Percentiles rank a stretch among this genome's conserved stretches.
Conservation (phyloP, 208 protist species). For the Crithidia fasciculata region DNA sequence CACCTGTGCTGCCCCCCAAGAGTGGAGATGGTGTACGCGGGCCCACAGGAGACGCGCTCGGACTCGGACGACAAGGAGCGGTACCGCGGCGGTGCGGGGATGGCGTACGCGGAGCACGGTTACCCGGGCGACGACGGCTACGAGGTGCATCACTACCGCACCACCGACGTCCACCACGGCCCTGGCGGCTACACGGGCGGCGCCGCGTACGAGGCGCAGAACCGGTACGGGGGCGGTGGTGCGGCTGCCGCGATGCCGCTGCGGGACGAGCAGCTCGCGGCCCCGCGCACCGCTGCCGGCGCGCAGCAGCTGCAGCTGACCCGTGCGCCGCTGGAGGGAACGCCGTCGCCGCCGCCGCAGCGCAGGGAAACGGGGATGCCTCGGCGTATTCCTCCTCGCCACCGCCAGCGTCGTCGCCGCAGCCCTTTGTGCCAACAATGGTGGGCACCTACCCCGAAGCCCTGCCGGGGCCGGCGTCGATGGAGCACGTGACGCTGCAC, state of each 20-base stretch:
- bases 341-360: too few species aligned
- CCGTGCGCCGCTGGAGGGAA: too few species aligned
- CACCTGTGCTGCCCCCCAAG: neutral
- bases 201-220: too few species aligned
- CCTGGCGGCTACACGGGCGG: too few species aligned
- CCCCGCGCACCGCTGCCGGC: too few species aligned
- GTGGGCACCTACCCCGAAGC: slow-evolving; percentile 19
- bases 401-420: neutral
- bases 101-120: neutral
- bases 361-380: neutral
- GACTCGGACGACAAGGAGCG: neutral
- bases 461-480: neutral
- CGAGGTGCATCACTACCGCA: neutral
- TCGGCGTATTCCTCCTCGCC: neutral
- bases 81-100: neutral
- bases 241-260: neutral
- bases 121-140: neutral
- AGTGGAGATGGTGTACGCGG: neutral
- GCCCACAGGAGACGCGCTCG: neutral
- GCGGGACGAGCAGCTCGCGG: neutral
- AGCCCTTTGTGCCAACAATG: slow-evolving; percentile 12
- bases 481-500: slow-evolving; percentile 16
- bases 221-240: neutral
- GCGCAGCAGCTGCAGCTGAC: neutral
- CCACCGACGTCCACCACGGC: neutral